Evolutionary conservation across 2,329 filamentous ascomycete genomes (phyloP).

Genomic region (Lithohypha guttulata): DNA sequence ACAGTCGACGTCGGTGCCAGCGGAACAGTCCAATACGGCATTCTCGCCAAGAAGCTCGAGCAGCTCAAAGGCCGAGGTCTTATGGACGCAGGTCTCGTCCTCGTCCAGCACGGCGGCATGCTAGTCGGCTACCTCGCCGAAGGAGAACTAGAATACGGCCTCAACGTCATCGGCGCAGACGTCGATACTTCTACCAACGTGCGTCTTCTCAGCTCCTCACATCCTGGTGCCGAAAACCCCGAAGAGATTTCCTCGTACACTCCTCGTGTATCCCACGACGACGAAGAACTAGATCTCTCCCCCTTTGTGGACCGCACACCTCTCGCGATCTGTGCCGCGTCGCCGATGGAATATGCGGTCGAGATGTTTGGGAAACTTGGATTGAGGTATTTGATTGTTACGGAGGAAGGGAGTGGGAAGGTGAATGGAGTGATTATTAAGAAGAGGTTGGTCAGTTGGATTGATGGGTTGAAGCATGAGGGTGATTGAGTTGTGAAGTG

Average conservation of each 20-base stretch:
- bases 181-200: slow-evolving; percentile 23
- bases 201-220: slow-evolving; percentile 28
- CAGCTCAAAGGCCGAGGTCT: slow-evolving; percentile 41
- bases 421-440: slow-evolving; percentile 48
- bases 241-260: too few species aligned
- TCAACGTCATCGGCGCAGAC: slow-evolving; percentile 27
- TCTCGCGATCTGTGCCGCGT: slow-evolving; percentile 39
- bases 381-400: slow-evolving; percentile 42
- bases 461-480: slow-evolving; percentile 34
- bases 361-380: slow-evolving; percentile 52
- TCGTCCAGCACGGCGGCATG: slow-evolving; percentile 35
- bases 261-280: slow-evolving; percentile 7
- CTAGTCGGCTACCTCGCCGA: slow-evolving; percentile 47
- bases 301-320: slow-evolving; percentile 46
- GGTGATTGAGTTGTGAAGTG: too few species aligned
- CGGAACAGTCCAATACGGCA: slow-evolving; percentile 33
- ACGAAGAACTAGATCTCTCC: slow-evolving; percentile 35
- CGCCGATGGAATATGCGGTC: slow-evolving; percentile 48
- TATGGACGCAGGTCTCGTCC: slow-evolving; percentile 47
- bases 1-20: slow-evolving; percentile 37
- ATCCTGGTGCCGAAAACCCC: slow-evolving; percentile 37
- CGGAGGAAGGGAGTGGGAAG: slow-evolving; percentile 41
- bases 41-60: slow-evolving; percentile 37
- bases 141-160: slow-evolving; percentile 42
- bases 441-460: slow-evolving; percentile 45